Evolutionary conservation across 139 green algal species (phyloP), one percentile per base, ranked within the genome.

Genomic region (Chlorella sorokiniana): DNA sequence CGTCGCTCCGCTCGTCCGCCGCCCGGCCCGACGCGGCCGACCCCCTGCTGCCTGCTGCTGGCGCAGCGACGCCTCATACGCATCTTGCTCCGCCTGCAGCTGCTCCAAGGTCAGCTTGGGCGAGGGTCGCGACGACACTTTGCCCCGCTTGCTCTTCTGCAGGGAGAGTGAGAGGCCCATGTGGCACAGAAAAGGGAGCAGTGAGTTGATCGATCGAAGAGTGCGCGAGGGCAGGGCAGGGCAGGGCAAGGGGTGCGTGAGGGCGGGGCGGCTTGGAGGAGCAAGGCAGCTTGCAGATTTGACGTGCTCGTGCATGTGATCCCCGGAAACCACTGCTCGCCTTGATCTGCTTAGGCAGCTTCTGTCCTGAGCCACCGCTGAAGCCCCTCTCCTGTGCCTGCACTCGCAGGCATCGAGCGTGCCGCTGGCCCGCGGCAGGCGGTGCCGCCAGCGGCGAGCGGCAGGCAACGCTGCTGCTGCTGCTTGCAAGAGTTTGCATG

Each of bases 141-240:
- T 90, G 41, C 86, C 85, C 35, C 86, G 86, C 56, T 90, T 90
- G 72, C 81, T 88, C 31, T 85, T 70, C 85, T 90, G 63, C 64
- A 54, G 23, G 40, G 16, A 20, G 38, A 23, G 23, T n/a, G n/a
- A n/a, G n/a, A n/a, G n/a, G n/a, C n/a, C n/a, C n/a, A n/a, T n/a
- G n/a, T n/a, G n/a, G n/a, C n/a, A n/a, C n/a, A 3, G 9, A 23
- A 61, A 23, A 23, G 5, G 52, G 52, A 4, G 9, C 52, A 61
- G 52, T 2, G 27, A 23, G 22, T n/a, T 4, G 52, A 23, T 23
- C 2, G 52, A 10, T 20, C 52, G 52, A 61, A 33, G 10, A 68
- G 61, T 33, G 10, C 3, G 61, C 4, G 11, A 59, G 16, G 48
- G 48, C 48, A 16, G 48, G 16, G 56, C 56, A 31, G 6, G 23